Conservation (phyloP, 805 yeast genomes). For the Hanseniaspora singularis region DNA sequence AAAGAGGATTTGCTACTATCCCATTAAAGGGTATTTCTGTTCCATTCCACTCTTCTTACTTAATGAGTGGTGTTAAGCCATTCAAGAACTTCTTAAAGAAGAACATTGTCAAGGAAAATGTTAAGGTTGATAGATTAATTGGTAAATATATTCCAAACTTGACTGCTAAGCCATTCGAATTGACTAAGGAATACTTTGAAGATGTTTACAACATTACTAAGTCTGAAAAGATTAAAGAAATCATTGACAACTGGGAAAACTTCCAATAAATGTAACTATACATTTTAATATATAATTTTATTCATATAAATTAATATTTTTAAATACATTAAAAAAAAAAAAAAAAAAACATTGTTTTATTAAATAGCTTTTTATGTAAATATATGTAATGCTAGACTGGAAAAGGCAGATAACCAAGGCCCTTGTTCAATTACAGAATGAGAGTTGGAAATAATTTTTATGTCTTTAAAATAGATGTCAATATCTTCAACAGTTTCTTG, state of each 20-base stretch:
- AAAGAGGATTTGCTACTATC: slow-evolving; percentile 96
- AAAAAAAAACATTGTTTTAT: neutral
- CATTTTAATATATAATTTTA: neutral
- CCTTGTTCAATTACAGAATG: slow-evolving; percentile 25
- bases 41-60: slow-evolving; percentile 98
- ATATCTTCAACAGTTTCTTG: slow-evolving; percentile 27
- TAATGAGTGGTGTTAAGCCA: slow-evolving; percentile 97
- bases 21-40: slow-evolving; percentile 99
- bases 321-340: neutral
- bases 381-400: slow-evolving; percentile 39
- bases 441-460: slow-evolving; percentile 21
- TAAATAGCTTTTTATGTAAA: slow-evolving; percentile 15
- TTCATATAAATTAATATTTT: neutral
- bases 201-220: slow-evolving; percentile 87
- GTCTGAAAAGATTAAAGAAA: slow-evolving; percentile 78
- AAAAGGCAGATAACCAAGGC: slow-evolving; percentile 42
- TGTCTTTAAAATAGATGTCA: slow-evolving; percentile 27
- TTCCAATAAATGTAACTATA: slow-evolving; percentile 35
- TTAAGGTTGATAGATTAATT: slow-evolving; percentile 83
- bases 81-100: slow-evolving; percentile 94
- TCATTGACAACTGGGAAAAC: slow-evolving; percentile 90
- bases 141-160: slow-evolving; percentile 96
- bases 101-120: slow-evolving; percentile 89
- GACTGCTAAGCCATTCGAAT: slow-evolving; percentile 94
- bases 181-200: slow-evolving; percentile 93